A percentile compares a stretch with the other conserved stretches of the same genome.
Evolutionary conservation across 768 basidiomycete species (phyloP).

Genomic region (Hemileccinum rubropunctum): DNA sequence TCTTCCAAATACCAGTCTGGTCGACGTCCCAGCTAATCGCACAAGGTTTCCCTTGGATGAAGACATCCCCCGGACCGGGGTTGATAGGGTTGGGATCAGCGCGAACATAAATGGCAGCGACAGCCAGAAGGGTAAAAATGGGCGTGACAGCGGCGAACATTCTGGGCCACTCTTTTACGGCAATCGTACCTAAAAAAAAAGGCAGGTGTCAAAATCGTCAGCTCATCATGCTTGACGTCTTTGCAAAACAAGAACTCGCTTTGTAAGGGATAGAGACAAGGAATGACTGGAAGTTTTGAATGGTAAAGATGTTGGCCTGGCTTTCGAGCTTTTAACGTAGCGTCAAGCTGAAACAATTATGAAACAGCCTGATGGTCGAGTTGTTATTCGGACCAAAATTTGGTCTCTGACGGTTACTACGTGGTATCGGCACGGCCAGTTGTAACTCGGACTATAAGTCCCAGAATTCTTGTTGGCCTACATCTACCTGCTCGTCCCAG

Average conservation of each 20-base stretch:
- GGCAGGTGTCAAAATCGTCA: not conserved
- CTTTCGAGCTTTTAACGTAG: not conserved
- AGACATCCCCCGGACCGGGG: conserved; percentile 59
- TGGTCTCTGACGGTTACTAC: not conserved
- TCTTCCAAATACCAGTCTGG: conserved; percentile 58
- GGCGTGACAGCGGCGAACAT: conserved; percentile 19
- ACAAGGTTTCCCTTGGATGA: conserved; percentile 57
- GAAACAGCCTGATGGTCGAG: not conserved
- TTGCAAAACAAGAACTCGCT: not conserved
- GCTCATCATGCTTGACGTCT: not conserved
- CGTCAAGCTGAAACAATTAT: not conserved
- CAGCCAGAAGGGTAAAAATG: conserved; percentile 20
- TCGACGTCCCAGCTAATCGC: conserved; percentile 59
- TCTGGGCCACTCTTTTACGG: not conserved
- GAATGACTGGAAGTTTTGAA: conserved; percentile 8
- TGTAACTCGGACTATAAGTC: not conserved
- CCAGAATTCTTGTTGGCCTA: too few species aligned
- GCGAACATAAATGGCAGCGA: conserved; percentile 35
- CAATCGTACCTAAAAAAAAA: conserved; percentile 3
- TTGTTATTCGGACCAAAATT: conserved; percentile 7
- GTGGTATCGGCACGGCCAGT: not conserved
- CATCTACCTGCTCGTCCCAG: too few species aligned
- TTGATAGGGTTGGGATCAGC: conserved; percentile 58
- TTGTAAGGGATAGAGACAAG: conserved; percentile 5
- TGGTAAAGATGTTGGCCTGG: not conserved